Evolutionary conservation across 495 filamentous ascomycete species (phyloP), one percentile per base, ranked within the genome.

Genomic region (Hypoxylon lenormandii): DNA sequence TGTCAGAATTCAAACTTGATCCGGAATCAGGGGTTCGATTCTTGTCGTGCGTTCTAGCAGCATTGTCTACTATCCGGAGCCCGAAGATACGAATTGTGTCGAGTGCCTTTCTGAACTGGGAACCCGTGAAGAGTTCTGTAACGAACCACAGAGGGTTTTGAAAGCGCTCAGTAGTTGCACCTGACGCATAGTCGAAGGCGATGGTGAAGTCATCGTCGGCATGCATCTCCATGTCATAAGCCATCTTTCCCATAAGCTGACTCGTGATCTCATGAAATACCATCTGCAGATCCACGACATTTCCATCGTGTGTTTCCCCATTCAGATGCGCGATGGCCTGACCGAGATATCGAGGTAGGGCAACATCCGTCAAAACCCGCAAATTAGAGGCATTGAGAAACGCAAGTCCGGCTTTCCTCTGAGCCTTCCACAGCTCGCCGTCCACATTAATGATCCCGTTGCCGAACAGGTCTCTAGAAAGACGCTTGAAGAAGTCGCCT

Each of bases 381-480:
- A 88, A 68, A 52, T 88, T 87, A 48, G 85, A 72, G 22, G 79
- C 79, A 69, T 76, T 89, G 60, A 89, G 84, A 62, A 88, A 88
- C 12, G 81, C 76, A 13, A 85, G 69, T 1, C 86, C 86, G 30
- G 86, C 86, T 70, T 87, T 88, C 26, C 86, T 77, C 69, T 89
- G 86, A 1, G 82, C 76, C 60, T 81, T 86, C 86, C 86, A 88
- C 37, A 87, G 65, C 13, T 87, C 85, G 10, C 86, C 86, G 57
- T 89, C 86, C 16, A 83, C 83, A 64, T 88, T 89, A 64, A 89
- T 88, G 69, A 89, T 89, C 10, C 86, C 86, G 50, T 86, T 82
- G 0, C 86, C 86, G 53, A 89, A 89, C 0, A 89, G 74, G 69
- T 88, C 86, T 83, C 84, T 85, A 0, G 85, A 83, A 28, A 85